Evolutionary conservation across 1,139 yeast genomes (phyloP).

Genomic region (Pichia sp.): DNA sequence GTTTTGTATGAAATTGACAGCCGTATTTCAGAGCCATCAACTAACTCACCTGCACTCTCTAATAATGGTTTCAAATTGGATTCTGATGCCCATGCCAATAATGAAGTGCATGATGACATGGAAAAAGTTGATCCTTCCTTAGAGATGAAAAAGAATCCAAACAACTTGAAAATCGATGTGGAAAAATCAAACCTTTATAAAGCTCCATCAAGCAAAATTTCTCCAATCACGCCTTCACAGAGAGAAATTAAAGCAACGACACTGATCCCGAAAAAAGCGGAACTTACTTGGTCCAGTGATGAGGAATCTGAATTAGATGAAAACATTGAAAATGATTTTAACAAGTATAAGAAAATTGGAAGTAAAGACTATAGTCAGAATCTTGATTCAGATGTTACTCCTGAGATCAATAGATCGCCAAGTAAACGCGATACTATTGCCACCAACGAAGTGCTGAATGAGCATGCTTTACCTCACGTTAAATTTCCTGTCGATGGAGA

Average conservation of each 20-base stretch:
- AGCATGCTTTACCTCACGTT: constrained; percentile 9
- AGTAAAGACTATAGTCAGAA: not conserved
- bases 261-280: constrained; percentile 70
- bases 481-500: constrained; percentile 12
- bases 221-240: constrained; percentile 24
- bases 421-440: constrained; percentile 11
- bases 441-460: constrained; percentile 12
- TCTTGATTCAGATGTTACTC: not conserved
- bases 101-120: not conserved
- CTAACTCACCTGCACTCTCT: too few species aligned
- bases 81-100: not conserved
- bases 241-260: constrained; percentile 46
- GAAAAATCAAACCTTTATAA: constrained; percentile 5
- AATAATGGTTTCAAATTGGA: not conserved
- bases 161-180: constrained; percentile 4
- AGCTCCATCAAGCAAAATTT: not conserved
- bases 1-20: constrained; percentile 82
- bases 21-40: constrained; percentile 27
- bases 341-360: not conserved
- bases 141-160: not conserved
- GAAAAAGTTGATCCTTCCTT: not conserved
- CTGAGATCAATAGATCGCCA: constrained; percentile 9
- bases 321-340: not conserved
- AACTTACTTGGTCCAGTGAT: constrained; percentile 76
- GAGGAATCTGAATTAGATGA: constrained; percentile 42